A percentile compares a stretch with the other conserved stretches of the same genome.
Conservation (phyloP, 352 stramenopile genomes). For the Globisporangium viniferum region DNA sequence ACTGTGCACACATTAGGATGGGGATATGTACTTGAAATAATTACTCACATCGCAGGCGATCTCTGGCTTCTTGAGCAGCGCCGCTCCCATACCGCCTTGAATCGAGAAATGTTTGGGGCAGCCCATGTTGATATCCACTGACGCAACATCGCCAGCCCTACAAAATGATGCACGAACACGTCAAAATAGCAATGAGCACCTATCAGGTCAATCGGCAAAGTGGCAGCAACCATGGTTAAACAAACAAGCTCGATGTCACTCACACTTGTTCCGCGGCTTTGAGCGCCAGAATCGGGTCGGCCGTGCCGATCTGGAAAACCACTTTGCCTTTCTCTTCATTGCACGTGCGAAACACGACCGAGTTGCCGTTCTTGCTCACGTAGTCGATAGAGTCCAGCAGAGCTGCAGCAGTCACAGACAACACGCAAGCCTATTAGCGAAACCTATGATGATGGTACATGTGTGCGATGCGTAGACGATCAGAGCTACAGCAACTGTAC, state of each 20-base stretch:
- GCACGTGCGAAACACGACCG: constrained; percentile 87
- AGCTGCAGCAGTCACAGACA: constrained; percentile 23
- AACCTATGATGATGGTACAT: neutral
- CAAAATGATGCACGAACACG: neutral
- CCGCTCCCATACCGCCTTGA: constrained; percentile 90
- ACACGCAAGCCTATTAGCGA: neutral
- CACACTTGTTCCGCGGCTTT: constrained; percentile 76
- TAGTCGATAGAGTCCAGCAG: constrained; percentile 89
- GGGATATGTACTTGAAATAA: too few species aligned
- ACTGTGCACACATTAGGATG: too few species aligned
- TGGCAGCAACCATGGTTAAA: neutral
- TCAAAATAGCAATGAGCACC: neutral
- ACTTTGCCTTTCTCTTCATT: constrained; percentile 75
- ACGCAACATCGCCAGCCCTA: constrained; percentile 80
- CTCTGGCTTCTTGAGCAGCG: constrained; percentile 87
- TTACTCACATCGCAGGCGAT: constrained; percentile 73
- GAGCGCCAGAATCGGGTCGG: constrained; percentile 69
- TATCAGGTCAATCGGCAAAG: neutral
- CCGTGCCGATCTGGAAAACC: constrained; percentile 90
- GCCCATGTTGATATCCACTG: constrained; percentile 95
- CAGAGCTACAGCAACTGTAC: constrained; percentile 14
- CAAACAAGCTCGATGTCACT: constrained; percentile 16
- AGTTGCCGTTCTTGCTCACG: constrained; percentile 78
- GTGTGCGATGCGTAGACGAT: constrained; percentile 2
- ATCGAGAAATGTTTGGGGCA: constrained; percentile 94